Base-by-base conservation (phyloP, 257 asterid genomes). In the Plantago ovata region DNA sequence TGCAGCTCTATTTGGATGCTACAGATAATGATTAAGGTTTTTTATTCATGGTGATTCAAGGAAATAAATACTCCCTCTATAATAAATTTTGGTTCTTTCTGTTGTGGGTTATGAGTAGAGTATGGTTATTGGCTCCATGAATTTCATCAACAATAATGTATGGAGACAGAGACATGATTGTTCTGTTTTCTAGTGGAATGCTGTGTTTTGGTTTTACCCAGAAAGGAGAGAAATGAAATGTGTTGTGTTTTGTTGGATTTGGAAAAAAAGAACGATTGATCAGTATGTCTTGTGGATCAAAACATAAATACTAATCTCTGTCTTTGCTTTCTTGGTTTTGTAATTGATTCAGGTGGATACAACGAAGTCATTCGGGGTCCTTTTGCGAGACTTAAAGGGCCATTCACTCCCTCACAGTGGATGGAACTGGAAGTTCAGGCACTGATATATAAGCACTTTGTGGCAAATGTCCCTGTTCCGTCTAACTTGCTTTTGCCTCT, bases 341-440 rank as follows among this genome's bases (percentile, higher is more conserved):
- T 6, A 41, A n/a, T 40, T 62, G 55, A 16, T 58, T 62, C 60
- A 78, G 80, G 72, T 6, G 80, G 82, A 23, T 62, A 69, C 7
- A 71, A 43, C 20, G 89, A 77, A 41, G 77, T 76, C 54, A 39
- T 57, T 33, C 76, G 78, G 5, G 89, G 89, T 55, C 72, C 78
- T 9, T 76, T 65, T 58, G 68, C 85, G 2, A 72, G 84, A 63
- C 40, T 77, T 51, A 83, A 73, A 72, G 94, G 95, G 14, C 87
- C 95, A 38, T 89, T 92, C 60, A 85, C 94, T 60, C 95, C 95
- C 11, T 85, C 94, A 5, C 98, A 92, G 53, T 84, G 95, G 95
- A 82, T 80, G 95, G 98, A 92, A 70, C 70, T 88, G 28, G 97
- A 92, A 61, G 93, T 86, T 62, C 98, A 92, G 72, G 98, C 95